Base-by-base conservation (phyloP, 352 stramenopile genomes). In the Albugo candida region DNA sequence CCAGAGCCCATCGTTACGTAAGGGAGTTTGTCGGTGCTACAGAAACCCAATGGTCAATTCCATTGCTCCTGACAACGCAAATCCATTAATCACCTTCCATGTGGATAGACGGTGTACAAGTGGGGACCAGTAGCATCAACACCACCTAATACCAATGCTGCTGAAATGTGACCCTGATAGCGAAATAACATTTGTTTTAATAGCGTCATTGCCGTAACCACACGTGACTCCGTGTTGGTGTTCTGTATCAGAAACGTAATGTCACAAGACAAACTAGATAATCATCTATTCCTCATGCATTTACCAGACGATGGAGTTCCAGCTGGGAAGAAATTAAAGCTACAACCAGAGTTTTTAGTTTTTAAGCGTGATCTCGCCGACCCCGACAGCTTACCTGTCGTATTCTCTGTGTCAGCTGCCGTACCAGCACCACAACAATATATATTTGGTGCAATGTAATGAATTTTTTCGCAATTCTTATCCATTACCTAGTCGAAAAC, bases 401-500 rank as follows among this genome's bases (percentile, higher is more conserved):
- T 82, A 60, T 86, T 98, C 64, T 98, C 93, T 27, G 93, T 98
- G 61, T 99, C 95, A 36, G 94, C 95, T 17, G 94, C 94, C 2
- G 93, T 98, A 12, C 95, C 93, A 5, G 95, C 92, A 37, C 95
- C 94, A 51, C 93, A 98, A 68, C 95, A 99, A 67, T 97, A 98
- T 51, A 99, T 98, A 65, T 99, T 99, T 42, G 92, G 92, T 12
- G 94, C 93, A 48, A 99, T 86, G 79, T 98, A 98, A 63, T 98
- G 94, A 59, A 99, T 98, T 73, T 99, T 98, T 62, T 98, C 89
- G 54, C 95, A 99, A 67, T 98, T 98, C 74, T 98, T 98, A 77
- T 99, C 95, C 56, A 95, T 95, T 13, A 99, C 86, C 61, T 68
- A 40, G 44, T 19, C 11, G 45, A 19, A 45, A 31, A 20, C 41